phyloP scores from a whole-genome alignment of 257 asterid genomes.

The Vinca minor region DNA sequence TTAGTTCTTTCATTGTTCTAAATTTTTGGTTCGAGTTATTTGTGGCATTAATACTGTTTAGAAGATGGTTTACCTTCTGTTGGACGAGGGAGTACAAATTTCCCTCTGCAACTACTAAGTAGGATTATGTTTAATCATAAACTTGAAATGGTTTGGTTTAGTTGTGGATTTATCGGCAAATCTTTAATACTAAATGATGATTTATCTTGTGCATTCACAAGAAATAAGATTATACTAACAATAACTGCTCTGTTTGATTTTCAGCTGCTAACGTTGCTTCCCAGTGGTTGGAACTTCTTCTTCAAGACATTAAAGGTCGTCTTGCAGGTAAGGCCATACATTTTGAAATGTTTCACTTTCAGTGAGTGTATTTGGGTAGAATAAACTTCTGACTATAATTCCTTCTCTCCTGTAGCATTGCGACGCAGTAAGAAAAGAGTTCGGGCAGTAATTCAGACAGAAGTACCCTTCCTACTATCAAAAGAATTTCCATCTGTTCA shows the following conservation, averaged over 20 bases:
- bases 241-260: conserved; percentile 13
- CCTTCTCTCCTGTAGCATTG: conserved; percentile 48
- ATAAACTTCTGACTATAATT: conserved; percentile 10
- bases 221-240: background rate
- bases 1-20: conserved; percentile 18
- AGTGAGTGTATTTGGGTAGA: conserved; percentile 1
- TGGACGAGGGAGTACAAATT: background rate
- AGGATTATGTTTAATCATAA: background rate
- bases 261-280: conserved; percentile 91
- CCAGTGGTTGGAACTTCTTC: conserved; percentile 93
- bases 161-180: background rate
- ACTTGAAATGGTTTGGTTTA: background rate
- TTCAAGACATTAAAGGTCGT: conserved; percentile 78
- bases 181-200: background rate
- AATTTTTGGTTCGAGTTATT: background rate
- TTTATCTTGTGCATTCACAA: background rate
- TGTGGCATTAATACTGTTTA: background rate
- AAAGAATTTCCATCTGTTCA: conserved; percentile 54
- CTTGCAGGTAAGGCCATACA: conserved; percentile 52
- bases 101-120: background rate
- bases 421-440: conserved; percentile 79
- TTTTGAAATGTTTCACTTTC: conserved; percentile 8
- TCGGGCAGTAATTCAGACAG: conserved; percentile 52
- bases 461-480: conserved; percentile 54
- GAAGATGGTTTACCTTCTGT: background rate